Conservation (phyloP, 176 grass and related monocot genomes). For the Poa annua region DNA sequence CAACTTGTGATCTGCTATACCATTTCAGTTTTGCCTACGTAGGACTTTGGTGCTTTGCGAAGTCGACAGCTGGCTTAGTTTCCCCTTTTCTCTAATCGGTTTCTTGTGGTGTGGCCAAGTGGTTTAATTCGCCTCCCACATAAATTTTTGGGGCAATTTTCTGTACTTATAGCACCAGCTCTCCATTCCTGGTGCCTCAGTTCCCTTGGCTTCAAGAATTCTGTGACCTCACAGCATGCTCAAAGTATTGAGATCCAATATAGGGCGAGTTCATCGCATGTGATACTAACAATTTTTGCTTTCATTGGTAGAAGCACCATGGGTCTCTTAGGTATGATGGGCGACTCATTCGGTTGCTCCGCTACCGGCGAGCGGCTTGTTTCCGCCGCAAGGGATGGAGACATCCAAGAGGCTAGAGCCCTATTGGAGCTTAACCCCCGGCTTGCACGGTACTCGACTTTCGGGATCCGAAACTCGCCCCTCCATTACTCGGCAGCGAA, state of each 20-base stretch:
- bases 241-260: constrained; percentile 7
- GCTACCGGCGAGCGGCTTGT: constrained; percentile 79
- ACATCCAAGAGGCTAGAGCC: constrained; percentile 85
- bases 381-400: constrained; percentile 88
- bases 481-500: constrained; percentile 91
- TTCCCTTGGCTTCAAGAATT: constrained; percentile 15
- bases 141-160: constrained; percentile 18
- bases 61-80: constrained; percentile 28
- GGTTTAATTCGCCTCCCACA: constrained; percentile 20
- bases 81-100: constrained; percentile 27
- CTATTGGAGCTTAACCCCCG: constrained; percentile 89
- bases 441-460: constrained; percentile 80
- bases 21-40: constrained; percentile 36
- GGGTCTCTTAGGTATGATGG: constrained; percentile 84
- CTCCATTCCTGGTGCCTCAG: constrained; percentile 23
- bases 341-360: constrained; percentile 87
- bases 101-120: constrained; percentile 42
- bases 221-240: constrained; percentile 1
- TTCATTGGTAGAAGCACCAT: constrained; percentile 50
- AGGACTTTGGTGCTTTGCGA: constrained; percentile 28
- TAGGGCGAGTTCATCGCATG: constrained; percentile 16
- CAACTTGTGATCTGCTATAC: neutral
- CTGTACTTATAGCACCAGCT: neutral
- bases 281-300: constrained; percentile 32
- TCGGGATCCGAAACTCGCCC: constrained; percentile 85